These are phyloP conservation scores for Ambrosiella xylebori DNA, from an alignment of 2,329 filamentous ascomycete species.

Conservation along the genomic window DNA sequence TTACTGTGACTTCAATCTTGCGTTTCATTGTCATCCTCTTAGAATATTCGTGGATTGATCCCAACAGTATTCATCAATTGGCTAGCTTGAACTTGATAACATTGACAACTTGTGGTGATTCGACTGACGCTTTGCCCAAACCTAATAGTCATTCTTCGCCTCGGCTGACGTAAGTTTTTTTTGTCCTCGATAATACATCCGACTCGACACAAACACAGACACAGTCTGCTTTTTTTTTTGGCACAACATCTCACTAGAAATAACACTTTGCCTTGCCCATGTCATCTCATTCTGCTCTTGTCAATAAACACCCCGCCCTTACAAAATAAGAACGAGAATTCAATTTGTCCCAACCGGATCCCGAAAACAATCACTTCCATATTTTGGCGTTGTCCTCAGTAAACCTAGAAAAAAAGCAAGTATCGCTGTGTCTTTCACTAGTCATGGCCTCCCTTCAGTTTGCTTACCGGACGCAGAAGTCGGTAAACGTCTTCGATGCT, in stretches of 20 bases:
- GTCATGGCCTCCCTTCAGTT: slow-evolving; percentile 94
- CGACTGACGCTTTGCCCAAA: too few species aligned
- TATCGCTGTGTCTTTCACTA: slow-evolving; percentile 66
- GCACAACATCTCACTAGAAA: background rate
- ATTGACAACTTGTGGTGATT: background rate
- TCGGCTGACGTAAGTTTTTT: too few species aligned
- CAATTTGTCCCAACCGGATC: background rate
- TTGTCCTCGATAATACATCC: too few species aligned
- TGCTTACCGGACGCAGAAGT: slow-evolving; percentile 93
- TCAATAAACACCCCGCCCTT: background rate
- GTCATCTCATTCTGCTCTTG: background rate
- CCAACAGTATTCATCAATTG: background rate
- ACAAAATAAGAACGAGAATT: slow-evolving; percentile 4
- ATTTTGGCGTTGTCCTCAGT: background rate
- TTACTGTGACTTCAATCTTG: slow-evolving; percentile 5
- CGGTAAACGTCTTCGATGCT: slow-evolving; percentile 84
- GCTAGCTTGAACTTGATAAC: background rate
- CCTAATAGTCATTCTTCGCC: too few species aligned
- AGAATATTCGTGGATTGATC: background rate
- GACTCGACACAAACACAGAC: too few species aligned
- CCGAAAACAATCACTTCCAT: background rate
- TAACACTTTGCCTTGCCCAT: background rate
- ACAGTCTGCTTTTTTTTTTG: background rate
- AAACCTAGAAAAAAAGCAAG: background rate
- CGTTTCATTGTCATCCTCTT: slow-evolving; percentile 5